Conservation (phyloP, 495 filamentous ascomycete genomes). For the Aspergillus sclerotiicarbonarius region DNA sequence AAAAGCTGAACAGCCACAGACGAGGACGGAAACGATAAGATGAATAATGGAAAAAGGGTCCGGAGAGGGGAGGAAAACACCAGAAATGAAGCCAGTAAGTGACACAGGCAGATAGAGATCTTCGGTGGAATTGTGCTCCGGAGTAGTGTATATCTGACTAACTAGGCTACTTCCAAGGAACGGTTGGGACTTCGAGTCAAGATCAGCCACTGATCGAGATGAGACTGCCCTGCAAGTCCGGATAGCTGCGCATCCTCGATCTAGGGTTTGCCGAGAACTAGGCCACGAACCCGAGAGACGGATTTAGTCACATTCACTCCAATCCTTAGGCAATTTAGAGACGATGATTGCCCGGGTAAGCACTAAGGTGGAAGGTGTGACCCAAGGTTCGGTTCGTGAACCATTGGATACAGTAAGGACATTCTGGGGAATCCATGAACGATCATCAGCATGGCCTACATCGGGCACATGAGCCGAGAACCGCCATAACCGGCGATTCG, state of each 20-base stretch:
- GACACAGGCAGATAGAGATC: constrained; percentile 22
- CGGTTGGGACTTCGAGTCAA: constrained; percentile 1
- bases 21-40: constrained; percentile 9
- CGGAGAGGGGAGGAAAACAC: constrained; percentile 4
- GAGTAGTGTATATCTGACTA: background rate
- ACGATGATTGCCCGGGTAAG: constrained; percentile 11
- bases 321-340: constrained; percentile 12
- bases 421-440: constrained; percentile 22
- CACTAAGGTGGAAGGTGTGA: constrained; percentile 3
- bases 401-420: constrained; percentile 15
- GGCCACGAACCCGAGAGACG: constrained; percentile 1
- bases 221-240: constrained; percentile 11
- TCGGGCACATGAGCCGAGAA: constrained; percentile 20
- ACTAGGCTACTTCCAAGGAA: constrained; percentile 4
- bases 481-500: constrained; percentile 14
- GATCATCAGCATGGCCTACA: constrained; percentile 11
- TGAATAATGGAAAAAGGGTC: background rate
- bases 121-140: constrained; percentile 14
- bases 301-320: constrained; percentile 12
- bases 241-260: constrained; percentile 2
- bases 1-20: constrained; percentile 4
- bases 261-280: constrained; percentile 4
- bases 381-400: background rate
- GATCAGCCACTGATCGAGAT: constrained; percentile 14
- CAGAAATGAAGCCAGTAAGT: constrained; percentile 9